Evolutionary conservation across 306 rosid species (phyloP), one percentile per base, ranked within the genome.

Genomic region (Spatholobus suberectus): DNA sequence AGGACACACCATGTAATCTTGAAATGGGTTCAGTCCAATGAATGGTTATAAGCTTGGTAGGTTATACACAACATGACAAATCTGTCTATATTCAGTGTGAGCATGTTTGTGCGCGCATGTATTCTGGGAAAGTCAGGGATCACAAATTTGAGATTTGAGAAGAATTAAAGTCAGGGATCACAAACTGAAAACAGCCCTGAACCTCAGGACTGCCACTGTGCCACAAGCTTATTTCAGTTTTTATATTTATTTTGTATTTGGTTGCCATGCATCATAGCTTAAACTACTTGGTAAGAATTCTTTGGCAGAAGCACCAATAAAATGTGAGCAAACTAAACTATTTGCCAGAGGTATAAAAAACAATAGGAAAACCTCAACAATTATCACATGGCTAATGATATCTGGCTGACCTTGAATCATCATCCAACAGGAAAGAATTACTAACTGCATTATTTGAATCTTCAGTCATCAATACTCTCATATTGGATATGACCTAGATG

Each of bases 401-500:
- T 71, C 27, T 6, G 51, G 43, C 88, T 54, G 77, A 83, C 92
- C 92, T 89, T 76, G 92, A 89, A 83, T 89, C 92, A 75, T 89
- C 92, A 75, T 89, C 92, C 84, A 89, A 70, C 81, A 89, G 88
- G 88, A 89, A 89, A 55, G 92, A 89, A 83, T 83, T 89, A 85
- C 90, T 89, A 68, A 87, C 92, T 74, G 92, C 92, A 70, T 89
- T 89, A 63, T 89, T 87, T 81, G 92, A 87, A 83, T 89, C 92
- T 85, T 89, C 92, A 49, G 92, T 87, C 92, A 89, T 89, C 83
- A 87, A 57, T 68, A 87, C 92, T 76, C 92, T 86, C 92, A 89
- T 89, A 66, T 81, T 89, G 75, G 90, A 83, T 80, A 89, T 89
- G 29, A 89, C 92, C 92, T 89, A 63, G 70, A 87, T 17, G 82